Evolutionary conservation across 2,329 filamentous ascomycete genomes (phyloP), one percentile per base, ranked within the genome.

Genomic region (Sodiomyces alkalinus): DNA sequence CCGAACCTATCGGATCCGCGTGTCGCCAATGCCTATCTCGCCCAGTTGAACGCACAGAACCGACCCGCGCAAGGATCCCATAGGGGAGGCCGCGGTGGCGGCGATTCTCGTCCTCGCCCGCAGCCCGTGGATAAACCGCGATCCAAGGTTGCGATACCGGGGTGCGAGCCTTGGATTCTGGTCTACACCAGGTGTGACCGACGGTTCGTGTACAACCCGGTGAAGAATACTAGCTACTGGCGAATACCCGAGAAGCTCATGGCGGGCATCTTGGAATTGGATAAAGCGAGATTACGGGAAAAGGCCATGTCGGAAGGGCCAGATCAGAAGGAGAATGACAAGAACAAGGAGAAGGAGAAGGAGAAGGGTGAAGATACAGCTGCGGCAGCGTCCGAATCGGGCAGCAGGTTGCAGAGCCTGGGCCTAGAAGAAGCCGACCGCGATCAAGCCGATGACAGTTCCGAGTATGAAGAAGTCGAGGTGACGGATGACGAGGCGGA

Each of bases 111-210:
- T 33, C 71, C 73, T 18, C 63, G 65, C 24, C 68, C 67, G n/a
- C 74, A 81, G 36, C 80, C 75, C 0, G 53, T 66, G 25, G 90
- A 96, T 49, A 76, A 78, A 38, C 90, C 90, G 3, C 82, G 78
- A 52, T 74, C 75, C 17, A 86, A 81, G 47, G 68, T 80, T 31
- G 47, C 64, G 5, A 90, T 98, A 25, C 85, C 85, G 0, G 77
- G 77, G 3, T 80, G 74, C 42, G 76, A 80, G 41, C 80, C 85
- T 11, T 98, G 90, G 90, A 55, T 92, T 0, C 60, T 98, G 4
- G 82, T 98, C n/a, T 81, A 79, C 47, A 98, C 90, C 1, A 94
- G 83, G 47, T 74, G 87, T 36, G 81, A 82, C 14, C 67, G 90
- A 32, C 70, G 86, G 29, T 98, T 98, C 46, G 85, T 86, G 3